Base-by-base conservation (phyloP, 2,329 filamentous ascomycete species). In the Capronia americana region DNA sequence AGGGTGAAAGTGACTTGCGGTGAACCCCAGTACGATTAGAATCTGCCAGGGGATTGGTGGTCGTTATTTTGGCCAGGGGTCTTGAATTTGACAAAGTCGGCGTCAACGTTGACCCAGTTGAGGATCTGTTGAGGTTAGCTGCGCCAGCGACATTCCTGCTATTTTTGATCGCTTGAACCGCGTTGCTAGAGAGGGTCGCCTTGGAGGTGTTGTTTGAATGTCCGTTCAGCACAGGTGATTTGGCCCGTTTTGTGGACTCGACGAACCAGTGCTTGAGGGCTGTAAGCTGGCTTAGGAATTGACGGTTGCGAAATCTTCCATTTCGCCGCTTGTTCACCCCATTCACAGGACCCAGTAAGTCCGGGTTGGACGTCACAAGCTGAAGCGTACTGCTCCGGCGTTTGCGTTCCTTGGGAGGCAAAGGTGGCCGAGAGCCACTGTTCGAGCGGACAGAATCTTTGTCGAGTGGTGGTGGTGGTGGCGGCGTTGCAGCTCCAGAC, bases 351-450 rank as follows among this genome's bases (percentile, higher is more conserved):
- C 82, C 81, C 17, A 88, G 79, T 7, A 90, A 77, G 70, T 90
- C 87, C 24, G 87, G 85, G 70, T 90, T 89, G 46, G 82, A 85
- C 14, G 91, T 90, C 46, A 96, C 92, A 4, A 96, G 86, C 75
- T 97, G 92, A 34, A 97, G 85, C 69, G 92, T 95, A 71, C 93
- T 97, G 51, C 92, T 91, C 67, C 92, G 85, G 71, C 91, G 91
- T 66, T 91, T 88, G 69, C 88, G 88, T 71, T 97, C 93, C 77
- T 97, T 97, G 1, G 94, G 93, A 50, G 94, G 94, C 10, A 91
- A 92, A 48, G 92, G 88, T 67, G 91, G 88, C 67, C 90, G 84
- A 32, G 92, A 93, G 12, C 92, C 92, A 73, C 91, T 93, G 24
- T 85, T 85, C 20, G 90, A 93, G 38, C 92, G 86, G 61, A 90